Percentiles rank a stretch among this genome's conserved stretches.
phyloP scores from a whole-genome alignment of 1,284 basidiomycete genomes.

The Cryptococcus hybrid region DNA sequence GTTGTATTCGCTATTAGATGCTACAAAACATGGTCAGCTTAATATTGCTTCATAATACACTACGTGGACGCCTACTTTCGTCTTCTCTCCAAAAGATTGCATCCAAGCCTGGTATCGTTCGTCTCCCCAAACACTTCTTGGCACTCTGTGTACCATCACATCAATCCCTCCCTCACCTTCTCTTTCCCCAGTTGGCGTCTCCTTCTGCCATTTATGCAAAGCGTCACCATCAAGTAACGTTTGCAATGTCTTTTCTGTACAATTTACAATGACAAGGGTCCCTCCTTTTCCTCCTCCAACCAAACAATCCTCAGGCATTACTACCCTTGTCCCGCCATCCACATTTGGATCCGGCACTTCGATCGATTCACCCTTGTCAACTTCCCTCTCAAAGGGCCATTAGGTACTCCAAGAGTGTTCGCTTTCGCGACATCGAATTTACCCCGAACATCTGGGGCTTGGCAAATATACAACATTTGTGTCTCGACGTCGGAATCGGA shows the following conservation, averaged over 20 bases:
- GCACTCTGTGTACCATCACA: conserved; percentile 65
- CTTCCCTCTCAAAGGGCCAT: conserved; percentile 55
- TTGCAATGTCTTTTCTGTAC: conserved; percentile 28
- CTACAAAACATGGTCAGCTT: conserved; percentile 47
- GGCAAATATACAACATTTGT: conserved; percentile 62
- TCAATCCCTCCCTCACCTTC: conserved; percentile 50
- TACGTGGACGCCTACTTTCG: conserved; percentile 56
- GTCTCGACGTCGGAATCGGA: conserved; percentile 27
- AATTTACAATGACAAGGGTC: conserved; percentile 42
- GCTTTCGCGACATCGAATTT: conserved; percentile 77
- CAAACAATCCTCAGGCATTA: conserved; percentile 50
- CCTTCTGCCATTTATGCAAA: conserved; percentile 52
- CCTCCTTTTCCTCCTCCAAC: conserved; percentile 42
- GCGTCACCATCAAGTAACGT: conserved; percentile 56
- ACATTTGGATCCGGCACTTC: conserved; percentile 47
- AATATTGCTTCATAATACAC: neutral
- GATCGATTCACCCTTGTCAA: conserved; percentile 52
- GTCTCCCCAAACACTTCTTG: conserved; percentile 66
- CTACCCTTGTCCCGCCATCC: conserved; percentile 58
- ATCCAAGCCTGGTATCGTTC: conserved; percentile 70
- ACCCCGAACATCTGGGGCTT: conserved; percentile 76
- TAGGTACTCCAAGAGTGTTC: conserved; percentile 62
- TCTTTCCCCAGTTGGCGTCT: conserved; percentile 39
- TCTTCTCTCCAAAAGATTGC: conserved; percentile 58
- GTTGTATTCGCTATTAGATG: conserved; percentile 66